These are phyloP conservation scores for Dothideomycetes sp. DNA, from an alignment of 2,329 filamentous ascomycete species.

Conservation along the genomic window DNA sequence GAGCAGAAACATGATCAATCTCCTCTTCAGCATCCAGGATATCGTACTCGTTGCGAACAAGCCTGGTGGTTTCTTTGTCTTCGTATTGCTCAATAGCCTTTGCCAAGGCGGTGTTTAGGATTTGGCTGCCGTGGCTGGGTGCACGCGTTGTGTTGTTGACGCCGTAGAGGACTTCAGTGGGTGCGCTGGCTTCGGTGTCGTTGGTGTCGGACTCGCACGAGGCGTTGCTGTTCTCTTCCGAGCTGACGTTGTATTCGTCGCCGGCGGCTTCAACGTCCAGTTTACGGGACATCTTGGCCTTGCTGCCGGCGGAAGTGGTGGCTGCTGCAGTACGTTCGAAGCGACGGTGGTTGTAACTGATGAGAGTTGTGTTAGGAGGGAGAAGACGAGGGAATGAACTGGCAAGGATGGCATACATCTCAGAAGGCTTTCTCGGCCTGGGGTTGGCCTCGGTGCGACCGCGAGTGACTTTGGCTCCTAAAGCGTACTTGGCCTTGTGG, in stretches of 20 bases:
- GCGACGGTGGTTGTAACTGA: conserved; percentile 21
- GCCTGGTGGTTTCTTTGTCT: conserved; percentile 50
- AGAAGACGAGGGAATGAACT: too few relatives aligned
- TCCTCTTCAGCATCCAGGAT: conserved; percentile 36
- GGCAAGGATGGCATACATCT: conserved; percentile 24
- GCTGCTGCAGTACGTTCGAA: conserved; percentile 22
- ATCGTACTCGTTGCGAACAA: conserved; percentile 53
- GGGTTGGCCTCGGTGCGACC: conserved; percentile 25
- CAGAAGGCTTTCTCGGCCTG: conserved; percentile 25
- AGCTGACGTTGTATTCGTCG: conserved; percentile 14
- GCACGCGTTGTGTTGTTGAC: conserved; percentile 45
- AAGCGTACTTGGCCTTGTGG: conserved; percentile 43
- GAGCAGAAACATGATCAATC: conserved; percentile 25
- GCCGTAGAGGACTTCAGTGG: conserved; percentile 44
- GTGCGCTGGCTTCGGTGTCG: conserved; percentile 36
- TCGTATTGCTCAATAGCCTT: conserved; percentile 53
- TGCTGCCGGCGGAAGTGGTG: conserved; percentile 19
- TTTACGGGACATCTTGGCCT: conserved; percentile 28
- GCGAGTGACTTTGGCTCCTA: conserved; percentile 28
- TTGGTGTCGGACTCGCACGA: conserved; percentile 32
- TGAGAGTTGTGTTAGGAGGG: background rate
- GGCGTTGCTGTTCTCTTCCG: conserved; percentile 6
- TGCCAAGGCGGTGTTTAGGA: conserved; percentile 47
- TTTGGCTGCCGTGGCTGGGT: conserved; percentile 46
- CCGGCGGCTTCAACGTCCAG: conserved; percentile 35